These are phyloP conservation scores for Lactarius hengduanensis DNA, from an alignment of 768 basidiomycete species.

Conservation along the genomic window DNA sequence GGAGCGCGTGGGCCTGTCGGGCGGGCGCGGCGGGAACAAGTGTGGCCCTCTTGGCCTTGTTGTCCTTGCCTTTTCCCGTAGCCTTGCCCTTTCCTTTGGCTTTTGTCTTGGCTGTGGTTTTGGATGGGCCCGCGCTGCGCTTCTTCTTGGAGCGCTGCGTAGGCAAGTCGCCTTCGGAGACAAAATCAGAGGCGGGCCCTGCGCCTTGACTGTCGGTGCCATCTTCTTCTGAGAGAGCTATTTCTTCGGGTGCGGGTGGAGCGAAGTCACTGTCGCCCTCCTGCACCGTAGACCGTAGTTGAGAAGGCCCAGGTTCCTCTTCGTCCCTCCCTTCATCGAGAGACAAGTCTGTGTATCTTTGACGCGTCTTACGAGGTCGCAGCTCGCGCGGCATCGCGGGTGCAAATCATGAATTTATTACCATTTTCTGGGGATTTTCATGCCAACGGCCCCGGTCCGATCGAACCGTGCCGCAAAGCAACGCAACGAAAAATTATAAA, in stretches of 20 bases:
- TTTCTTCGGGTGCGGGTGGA: conserved; percentile 43
- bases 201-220: background rate
- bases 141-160: conserved; percentile 32
- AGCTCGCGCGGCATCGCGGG: conserved; percentile 54
- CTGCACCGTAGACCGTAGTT: conserved; percentile 27
- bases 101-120: background rate
- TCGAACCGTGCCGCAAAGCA: conserved; percentile 31
- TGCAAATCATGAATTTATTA: conserved; percentile 6
- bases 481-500: conserved; percentile 10
- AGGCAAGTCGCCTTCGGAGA: conserved; percentile 30
- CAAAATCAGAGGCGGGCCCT: background rate
- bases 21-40: conserved; percentile 40
- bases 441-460: conserved; percentile 35
- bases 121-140: conserved; percentile 4
- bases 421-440: background rate
- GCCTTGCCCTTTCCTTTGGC: background rate
- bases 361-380: conserved; percentile 52
- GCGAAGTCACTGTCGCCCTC: conserved; percentile 51
- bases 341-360: conserved; percentile 47
- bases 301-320: conserved; percentile 43
- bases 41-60: conserved; percentile 18
- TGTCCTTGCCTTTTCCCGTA: conserved; percentile 3
- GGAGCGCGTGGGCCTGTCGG: conserved; percentile 57
- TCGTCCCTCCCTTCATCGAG: conserved; percentile 37
- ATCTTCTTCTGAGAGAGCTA: conserved; percentile 32